phyloP scores from a whole-genome alignment of 495 filamentous ascomycete species.

The Penicillium malachiteum region DNA sequence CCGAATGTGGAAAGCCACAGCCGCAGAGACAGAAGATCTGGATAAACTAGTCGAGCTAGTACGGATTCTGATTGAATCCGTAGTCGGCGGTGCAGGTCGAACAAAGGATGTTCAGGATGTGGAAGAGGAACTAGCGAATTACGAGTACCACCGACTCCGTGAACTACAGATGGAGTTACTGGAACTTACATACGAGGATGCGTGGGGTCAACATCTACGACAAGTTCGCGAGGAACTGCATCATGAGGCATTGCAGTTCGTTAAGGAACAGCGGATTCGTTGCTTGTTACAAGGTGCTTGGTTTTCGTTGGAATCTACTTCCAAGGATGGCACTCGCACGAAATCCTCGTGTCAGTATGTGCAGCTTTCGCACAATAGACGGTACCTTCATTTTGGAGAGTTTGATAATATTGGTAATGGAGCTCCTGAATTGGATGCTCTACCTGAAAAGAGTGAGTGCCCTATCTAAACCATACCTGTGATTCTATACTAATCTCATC shows the following conservation, averaged over 20 bases:
- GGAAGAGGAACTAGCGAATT: slow-evolving; percentile 83
- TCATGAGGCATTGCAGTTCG: slow-evolving; percentile 88
- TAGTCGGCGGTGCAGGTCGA: slow-evolving; percentile 78
- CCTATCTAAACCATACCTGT: background rate
- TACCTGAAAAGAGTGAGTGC: slow-evolving; percentile 72
- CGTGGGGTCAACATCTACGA: slow-evolving; percentile 85
- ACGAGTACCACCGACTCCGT: slow-evolving; percentile 72
- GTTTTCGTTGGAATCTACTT: slow-evolving; percentile 64
- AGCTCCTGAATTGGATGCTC: slow-evolving; percentile 69
- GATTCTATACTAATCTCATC: slow-evolving; percentile 8
- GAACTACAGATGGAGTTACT: slow-evolving; percentile 94
- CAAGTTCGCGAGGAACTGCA: slow-evolving; percentile 93
- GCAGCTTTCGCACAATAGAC: slow-evolving; percentile 85
- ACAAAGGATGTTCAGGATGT: slow-evolving; percentile 86
- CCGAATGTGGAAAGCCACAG: slow-evolving; percentile 86
- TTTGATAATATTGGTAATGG: slow-evolving; percentile 64
- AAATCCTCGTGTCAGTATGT: slow-evolving; percentile 70
- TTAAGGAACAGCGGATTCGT: slow-evolving; percentile 95
- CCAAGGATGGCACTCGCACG: slow-evolving; percentile 39
- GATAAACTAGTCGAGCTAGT: slow-evolving; percentile 88
- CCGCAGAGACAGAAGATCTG: slow-evolving; percentile 81
- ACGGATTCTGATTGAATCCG: slow-evolving; percentile 86
- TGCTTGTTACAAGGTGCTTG: slow-evolving; percentile 86
- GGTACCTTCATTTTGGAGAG: slow-evolving; percentile 88
- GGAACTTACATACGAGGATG: slow-evolving; percentile 87